Evolutionary conservation across 179 eudicot genomes (phyloP), one percentile per base, ranked within the genome.

Genomic region (Actinidia chinensis): DNA sequence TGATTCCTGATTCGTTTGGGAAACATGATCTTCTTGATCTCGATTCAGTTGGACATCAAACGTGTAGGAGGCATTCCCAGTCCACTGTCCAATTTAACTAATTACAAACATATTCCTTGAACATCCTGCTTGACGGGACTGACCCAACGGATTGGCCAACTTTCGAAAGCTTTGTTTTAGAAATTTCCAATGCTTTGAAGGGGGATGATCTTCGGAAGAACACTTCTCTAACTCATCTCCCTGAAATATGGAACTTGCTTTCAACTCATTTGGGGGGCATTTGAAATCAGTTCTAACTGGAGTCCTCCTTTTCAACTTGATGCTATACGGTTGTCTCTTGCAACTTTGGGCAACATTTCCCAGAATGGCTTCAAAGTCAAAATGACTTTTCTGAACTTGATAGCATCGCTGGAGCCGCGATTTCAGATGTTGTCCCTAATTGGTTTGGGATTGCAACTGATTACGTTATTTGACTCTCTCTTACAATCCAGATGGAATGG

Each of bases 271-370:
- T n/a, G n/a, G n/a, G n/a, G n/a, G n/a, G n/a, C n/a, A n/a, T 47
- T 70, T 10, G 23, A 48, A n/a, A 1, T 48, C 11, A 70, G 43
- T 58, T 23, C 58, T 17, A 23, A 15, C 5, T 70, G 74, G 74
- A 33, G 22, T 70, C 74, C 74, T 48, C 74, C 58, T 23, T 70
- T 70, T 50, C 22, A 23, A 25, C 58, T 70, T 0, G 11, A 50
- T 12, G 0, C 0, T 6, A 6, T 70, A 12, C 2, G 11, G 12
- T 50, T 70, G 9, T 0, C 0, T 70, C 22, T 13, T 50, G 74
- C 58, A 23, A 17, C 14, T 72, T 72, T 46, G 75, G 75, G 63
- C 61, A 46, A 6, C 15, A 72, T 13, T 54, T 72, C 47, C 63
- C 75, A 8, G 1, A 7, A 17, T 72, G 75, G 75, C 48, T 72